Base-by-base conservation (phyloP, 257 asterid species). In the Scutellaria galericulata region DNA sequence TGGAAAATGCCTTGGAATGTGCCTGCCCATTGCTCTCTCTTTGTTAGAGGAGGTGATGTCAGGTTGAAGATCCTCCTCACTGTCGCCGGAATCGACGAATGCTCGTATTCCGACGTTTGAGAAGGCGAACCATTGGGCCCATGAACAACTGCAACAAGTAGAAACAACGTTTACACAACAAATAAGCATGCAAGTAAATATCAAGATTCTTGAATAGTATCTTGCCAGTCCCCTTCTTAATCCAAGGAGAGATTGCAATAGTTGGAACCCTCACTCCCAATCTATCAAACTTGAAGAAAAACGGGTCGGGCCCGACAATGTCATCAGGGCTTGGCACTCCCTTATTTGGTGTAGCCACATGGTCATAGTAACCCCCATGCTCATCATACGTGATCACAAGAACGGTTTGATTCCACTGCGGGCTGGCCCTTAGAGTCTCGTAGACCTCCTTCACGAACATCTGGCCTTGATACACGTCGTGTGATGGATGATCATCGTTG, bases 361-460 rank as follows among this genome's bases (percentile, higher is more conserved):
- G 98, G 65, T 91, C 97, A 4, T 63, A 93, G 72, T 78, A 93
- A 0, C 98, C 98, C 0, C 97, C 98, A n/a, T 93, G 98, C 87
- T 93, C 97, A 42, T 93, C 97, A 15, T 93, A 93, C 2, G 97
- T 93, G 72, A 93, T 89, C 13, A 93, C 27, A 0, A 93, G 47
- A 27, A 87, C 76, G 6, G 92, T 91, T 13, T 83, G 78, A 55
- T 91, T 94, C 97, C 98, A 94, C 78, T 89, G 95, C 44, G 96
- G 98, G 74, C 96, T 82, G 5, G 79, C 72, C 81, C 98, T 80
- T 54, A 91, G 77, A 0, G 86, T 78, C 88, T 94, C 97, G 81
- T 94, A 94, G 77, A 94, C 97, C 81, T 91, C 98, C 90, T 91
- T 94, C 50, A 94, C 93, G 0, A 94, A 80, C 92, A 83, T 81